Evolutionary conservation across 331 rosid species (phyloP).

Genomic region (Quercus phellos): DNA sequence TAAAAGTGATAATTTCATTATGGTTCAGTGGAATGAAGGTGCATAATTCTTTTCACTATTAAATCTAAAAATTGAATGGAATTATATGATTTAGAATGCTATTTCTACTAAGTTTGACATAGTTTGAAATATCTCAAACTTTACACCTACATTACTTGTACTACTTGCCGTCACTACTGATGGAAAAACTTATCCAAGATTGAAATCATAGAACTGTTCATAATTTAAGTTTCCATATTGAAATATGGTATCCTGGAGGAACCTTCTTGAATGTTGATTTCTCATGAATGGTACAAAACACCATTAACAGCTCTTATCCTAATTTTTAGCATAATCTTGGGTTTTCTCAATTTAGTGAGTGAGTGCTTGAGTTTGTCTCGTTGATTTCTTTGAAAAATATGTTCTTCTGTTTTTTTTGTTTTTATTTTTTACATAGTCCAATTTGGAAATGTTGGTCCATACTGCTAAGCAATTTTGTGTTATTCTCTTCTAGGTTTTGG

Average conservation of each 20-base stretch:
- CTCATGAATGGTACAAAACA: background rate
- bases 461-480: background rate
- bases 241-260: background rate
- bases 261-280: background rate
- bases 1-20: background rate
- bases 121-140: background rate
- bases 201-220: background rate
- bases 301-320: background rate
- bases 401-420: background rate
- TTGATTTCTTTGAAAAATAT: background rate
- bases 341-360: background rate
- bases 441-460: background rate
- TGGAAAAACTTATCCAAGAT: background rate
- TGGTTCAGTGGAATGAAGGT: background rate
- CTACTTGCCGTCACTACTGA: background rate
- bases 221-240: background rate
- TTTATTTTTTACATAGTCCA: background rate
- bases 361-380: background rate
- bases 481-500: conserved; percentile 60
- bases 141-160: background rate
- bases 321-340: background rate
- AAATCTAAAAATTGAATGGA: background rate
- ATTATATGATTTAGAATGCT: background rate
- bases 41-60: background rate
- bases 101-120: background rate